Evolutionary conservation across 2,329 filamentous ascomycete species (phyloP).

Genomic region (Colletotrichum abscissum): DNA sequence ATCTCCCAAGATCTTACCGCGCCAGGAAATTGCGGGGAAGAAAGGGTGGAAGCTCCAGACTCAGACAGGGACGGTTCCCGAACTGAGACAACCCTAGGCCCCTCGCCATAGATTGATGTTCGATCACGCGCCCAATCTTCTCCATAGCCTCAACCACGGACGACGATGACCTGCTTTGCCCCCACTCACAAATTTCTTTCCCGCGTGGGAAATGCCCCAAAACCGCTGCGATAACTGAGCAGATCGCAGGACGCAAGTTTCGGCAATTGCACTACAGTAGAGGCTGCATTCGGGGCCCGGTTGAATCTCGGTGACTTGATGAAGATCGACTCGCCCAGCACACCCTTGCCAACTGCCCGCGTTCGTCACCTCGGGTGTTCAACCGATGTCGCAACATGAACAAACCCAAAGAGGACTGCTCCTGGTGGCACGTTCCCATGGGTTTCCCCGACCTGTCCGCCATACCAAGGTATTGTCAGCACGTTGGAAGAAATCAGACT

Average conservation of each 20-base stretch:
- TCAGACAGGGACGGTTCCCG: constrained; percentile 25
- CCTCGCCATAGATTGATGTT: constrained; percentile 11
- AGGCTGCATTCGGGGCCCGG: neutral
- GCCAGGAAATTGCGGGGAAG: constrained; percentile 32
- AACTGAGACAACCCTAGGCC: constrained; percentile 31
- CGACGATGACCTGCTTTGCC: constrained; percentile 3
- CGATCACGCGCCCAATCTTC: constrained; percentile 7
- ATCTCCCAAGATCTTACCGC: constrained; percentile 22
- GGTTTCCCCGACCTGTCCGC: neutral
- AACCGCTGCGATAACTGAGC: constrained; percentile 9
- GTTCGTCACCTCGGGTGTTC: constrained; percentile 20
- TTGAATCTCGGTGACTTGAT: neutral
- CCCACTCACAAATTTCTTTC: neutral
- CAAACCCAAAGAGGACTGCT: constrained; percentile 9
- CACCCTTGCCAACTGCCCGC: constrained; percentile 12
- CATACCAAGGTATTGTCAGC: neutral
- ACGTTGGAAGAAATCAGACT: neutral
- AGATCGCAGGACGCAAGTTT: neutral
- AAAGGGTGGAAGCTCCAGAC: constrained; percentile 26
- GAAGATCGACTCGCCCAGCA: constrained; percentile 5
- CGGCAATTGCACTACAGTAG: constrained; percentile 1
- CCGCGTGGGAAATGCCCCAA: neutral
- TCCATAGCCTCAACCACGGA: constrained; percentile 15
- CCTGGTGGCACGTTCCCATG: neutral
- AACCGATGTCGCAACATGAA: constrained; percentile 20